Base-by-base conservation (phyloP, 352 stramenopile genomes). In the Globisporangium echinulatum region DNA sequence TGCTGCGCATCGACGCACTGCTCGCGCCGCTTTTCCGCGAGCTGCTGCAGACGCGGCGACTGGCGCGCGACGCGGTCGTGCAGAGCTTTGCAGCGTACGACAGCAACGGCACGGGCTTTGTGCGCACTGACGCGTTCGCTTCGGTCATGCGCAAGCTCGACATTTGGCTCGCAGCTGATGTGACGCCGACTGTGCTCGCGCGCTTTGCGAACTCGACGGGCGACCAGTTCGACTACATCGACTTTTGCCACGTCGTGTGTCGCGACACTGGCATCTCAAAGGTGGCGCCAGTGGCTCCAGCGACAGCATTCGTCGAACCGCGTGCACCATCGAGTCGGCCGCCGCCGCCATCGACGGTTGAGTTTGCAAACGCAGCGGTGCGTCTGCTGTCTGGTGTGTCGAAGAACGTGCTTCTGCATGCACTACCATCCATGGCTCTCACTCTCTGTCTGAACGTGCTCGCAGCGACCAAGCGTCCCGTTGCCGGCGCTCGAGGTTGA, bases 151-250 rank as follows among this genome's bases (percentile, higher is more conserved):
- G 83, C 43, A 84, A 81, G 51, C 67, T 82, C 36, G 76, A 88
- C 49, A 79, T 91, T 38, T 75, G 65, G 43, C 54, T 87, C 33
- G 49, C 72, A 0, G 17, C 61, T 1, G 82, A 89, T 38, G 58
- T 87, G 37, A 62, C 62, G 8, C 62, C 62, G n/a, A 77, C 67
- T 14, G 58, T 89, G 9, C 59, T 87, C 19, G 42, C 63, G 10
- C 75, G 80, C 14, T 92, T 87, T 62, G 69, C 70, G 0, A 66
- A 62, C 6, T 54, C 74, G 6, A 72, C 70, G 25, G 69, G 68
- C 0, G 74, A 86, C 37, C 79, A 69, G 44, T 85, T 92, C 58
- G 80, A 92, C 64, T 90, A 88, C 43, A 64, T 92, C 1, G 79
- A 89, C 51, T 89, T 90, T 51, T 86, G 74, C 56, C 71, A 87